Evolutionary conservation across 495 filamentous ascomycete species (phyloP).

Genomic region (Xylaria flabelliformis): DNA sequence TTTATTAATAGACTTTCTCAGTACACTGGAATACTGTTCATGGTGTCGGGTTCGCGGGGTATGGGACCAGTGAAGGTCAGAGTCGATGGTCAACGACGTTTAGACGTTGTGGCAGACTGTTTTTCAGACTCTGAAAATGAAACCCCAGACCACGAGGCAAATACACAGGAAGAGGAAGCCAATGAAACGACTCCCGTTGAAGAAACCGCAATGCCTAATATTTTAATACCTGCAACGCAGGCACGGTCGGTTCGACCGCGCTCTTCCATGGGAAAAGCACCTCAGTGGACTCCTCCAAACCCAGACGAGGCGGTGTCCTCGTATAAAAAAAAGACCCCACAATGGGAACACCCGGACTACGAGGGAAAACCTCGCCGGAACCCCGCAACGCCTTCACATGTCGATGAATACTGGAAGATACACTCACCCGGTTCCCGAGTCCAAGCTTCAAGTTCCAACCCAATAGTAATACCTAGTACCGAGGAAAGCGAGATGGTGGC

Average conservation of each 20-base stretch:
- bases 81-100: slow-evolving; percentile 26
- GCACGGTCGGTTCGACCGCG: background rate
- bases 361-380: background rate
- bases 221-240: background rate
- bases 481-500: background rate
- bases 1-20: slow-evolving; percentile 32
- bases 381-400: background rate
- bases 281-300: background rate
- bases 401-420: background rate
- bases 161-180: background rate
- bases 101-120: slow-evolving; percentile 28
- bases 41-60: slow-evolving; percentile 22
- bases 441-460: background rate
- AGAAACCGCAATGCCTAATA: background rate
- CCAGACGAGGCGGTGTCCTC: background rate
- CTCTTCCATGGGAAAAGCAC: background rate
- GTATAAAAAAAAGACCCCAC: slow-evolving; percentile 9
- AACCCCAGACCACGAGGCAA: background rate
- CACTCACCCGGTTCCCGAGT: background rate
- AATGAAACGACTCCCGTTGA: too few species aligned
- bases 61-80: slow-evolving; percentile 33
- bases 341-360: background rate
- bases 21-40: slow-evolving; percentile 32
- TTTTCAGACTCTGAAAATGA: slow-evolving; percentile 31
- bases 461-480: background rate